These are phyloP conservation scores for Phialemoniopsis sp. DNA, from an alignment of 2,329 filamentous ascomycete genomes.

Conservation along the genomic window DNA sequence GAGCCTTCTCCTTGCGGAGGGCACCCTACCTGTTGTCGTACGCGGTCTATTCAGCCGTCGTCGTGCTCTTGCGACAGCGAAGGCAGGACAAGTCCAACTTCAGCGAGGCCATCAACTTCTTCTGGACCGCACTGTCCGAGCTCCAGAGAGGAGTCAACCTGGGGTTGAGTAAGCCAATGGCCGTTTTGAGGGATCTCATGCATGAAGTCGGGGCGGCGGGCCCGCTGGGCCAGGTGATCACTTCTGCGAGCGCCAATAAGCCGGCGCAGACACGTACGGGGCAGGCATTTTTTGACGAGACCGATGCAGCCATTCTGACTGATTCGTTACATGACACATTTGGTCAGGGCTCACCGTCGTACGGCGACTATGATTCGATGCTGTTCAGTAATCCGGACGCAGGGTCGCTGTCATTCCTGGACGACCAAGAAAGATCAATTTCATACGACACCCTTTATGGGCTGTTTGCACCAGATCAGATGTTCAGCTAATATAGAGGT, in stretches of 20 bases:
- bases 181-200: constrained; percentile 26
- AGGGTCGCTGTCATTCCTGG: too few species aligned
- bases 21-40: constrained; percentile 36
- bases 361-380: too few species aligned
- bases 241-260: too few species aligned
- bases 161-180: constrained; percentile 28
- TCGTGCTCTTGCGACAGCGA: constrained; percentile 23
- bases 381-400: too few species aligned
- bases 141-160: constrained; percentile 27
- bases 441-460: constrained; percentile 23
- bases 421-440: constrained; percentile 23
- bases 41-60: constrained; percentile 29
- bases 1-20: constrained; percentile 29
- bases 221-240: too few species aligned
- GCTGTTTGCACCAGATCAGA: constrained; percentile 13
- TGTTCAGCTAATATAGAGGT: too few species aligned
- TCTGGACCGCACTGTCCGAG: constrained; percentile 28
- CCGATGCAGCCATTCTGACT: too few species aligned
- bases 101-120: constrained; percentile 26
- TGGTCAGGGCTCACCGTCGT: too few species aligned
- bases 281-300: too few species aligned
- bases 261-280: too few species aligned
- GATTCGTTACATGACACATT: too few species aligned
- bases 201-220: too few species aligned
- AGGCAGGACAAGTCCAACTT: constrained; percentile 21